Evolutionary conservation across 2,329 filamentous ascomycete genomes (phyloP).

Genomic region (Fusarium papillatum): DNA sequence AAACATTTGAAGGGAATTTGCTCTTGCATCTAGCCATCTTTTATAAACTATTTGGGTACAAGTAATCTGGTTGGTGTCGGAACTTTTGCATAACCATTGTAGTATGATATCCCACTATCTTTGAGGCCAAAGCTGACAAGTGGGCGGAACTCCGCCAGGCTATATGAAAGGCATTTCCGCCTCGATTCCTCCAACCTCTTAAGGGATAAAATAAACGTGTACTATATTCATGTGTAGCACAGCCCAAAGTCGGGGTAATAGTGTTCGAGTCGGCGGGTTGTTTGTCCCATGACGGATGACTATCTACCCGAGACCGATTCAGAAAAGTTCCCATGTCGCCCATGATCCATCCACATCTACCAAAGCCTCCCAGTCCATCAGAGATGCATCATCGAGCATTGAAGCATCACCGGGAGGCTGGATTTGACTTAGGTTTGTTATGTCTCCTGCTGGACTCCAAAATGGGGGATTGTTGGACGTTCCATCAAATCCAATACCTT

Average conservation of each 20-base stretch:
- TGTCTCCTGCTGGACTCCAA: slow-evolving; percentile 14
- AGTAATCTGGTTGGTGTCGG: no score
- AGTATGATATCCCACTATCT: no score
- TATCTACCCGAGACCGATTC: neutral
- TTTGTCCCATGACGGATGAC: neutral
- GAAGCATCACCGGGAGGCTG: neutral
- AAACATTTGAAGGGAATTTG: neutral
- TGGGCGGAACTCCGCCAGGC: slow-evolving; percentile 24
- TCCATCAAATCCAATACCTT: slow-evolving; percentile 6
- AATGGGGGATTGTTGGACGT: slow-evolving; percentile 17
- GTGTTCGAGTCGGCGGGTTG: neutral
- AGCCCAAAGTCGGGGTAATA: neutral
- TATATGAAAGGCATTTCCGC: neutral
- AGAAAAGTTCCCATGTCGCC: slow-evolving; percentile 35
- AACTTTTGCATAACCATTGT: no score
- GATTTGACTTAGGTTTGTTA: neutral
- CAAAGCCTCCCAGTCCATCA: slow-evolving; percentile 37
- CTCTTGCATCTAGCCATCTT: no score
- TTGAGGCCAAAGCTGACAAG: neutral
- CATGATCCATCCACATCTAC: slow-evolving; percentile 28
- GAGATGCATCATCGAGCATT: neutral
- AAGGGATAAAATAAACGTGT: neutral
- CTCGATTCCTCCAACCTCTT: neutral
- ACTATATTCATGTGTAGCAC: neutral
- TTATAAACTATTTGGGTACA: no score